A percentile compares a stretch with the other conserved stretches of the same genome.
Evolutionary conservation across 129 eudicot genomes (phyloP).

Genomic region (Oenanthe sinensis): DNA sequence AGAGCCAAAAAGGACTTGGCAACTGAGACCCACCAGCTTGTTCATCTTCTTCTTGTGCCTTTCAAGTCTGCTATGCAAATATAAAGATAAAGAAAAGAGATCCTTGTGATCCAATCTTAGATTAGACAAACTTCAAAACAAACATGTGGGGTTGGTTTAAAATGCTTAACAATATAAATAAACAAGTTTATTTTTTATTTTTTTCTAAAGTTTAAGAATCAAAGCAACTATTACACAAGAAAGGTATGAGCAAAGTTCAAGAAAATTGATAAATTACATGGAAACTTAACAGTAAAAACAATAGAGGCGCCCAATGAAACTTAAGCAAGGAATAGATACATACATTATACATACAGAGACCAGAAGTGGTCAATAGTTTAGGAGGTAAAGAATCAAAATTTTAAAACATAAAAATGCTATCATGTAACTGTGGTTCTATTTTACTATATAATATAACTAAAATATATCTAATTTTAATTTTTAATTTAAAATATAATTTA

Average conservation of each 20-base stretch:
- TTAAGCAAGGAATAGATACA: not conserved
- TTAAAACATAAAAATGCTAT: not conserved
- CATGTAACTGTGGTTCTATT: not conserved
- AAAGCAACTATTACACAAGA: constrained; percentile 15
- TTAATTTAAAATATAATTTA: too few relatives aligned
- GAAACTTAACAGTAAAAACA: constrained; percentile 15
- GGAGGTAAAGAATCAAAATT: constrained; percentile 6
- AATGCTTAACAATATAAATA: not conserved
- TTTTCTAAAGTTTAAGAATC: constrained; percentile 8
- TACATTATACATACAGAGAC: too few relatives aligned
- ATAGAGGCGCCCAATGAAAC: constrained; percentile 14
- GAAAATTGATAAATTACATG: constrained; percentile 9
- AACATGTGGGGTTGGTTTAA: constrained; percentile 19
- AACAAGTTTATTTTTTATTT: too few relatives aligned
- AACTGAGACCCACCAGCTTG: constrained; percentile 12
- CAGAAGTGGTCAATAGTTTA: not conserved
- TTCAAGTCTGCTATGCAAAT: not conserved
- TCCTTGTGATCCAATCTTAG: constrained; percentile 20
- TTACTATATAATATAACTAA: too few relatives aligned
- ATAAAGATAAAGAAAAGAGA: not conserved
- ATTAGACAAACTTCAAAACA: constrained; percentile 16
- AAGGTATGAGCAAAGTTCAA: constrained; percentile 20
- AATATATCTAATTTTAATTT: too few relatives aligned
- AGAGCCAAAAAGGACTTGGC: constrained; percentile 8
- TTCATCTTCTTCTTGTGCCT: not conserved